These are phyloP conservation scores for Boeremia lycopersici DNA, from an alignment of 2,329 filamentous ascomycete species.

Conservation along the genomic window DNA sequence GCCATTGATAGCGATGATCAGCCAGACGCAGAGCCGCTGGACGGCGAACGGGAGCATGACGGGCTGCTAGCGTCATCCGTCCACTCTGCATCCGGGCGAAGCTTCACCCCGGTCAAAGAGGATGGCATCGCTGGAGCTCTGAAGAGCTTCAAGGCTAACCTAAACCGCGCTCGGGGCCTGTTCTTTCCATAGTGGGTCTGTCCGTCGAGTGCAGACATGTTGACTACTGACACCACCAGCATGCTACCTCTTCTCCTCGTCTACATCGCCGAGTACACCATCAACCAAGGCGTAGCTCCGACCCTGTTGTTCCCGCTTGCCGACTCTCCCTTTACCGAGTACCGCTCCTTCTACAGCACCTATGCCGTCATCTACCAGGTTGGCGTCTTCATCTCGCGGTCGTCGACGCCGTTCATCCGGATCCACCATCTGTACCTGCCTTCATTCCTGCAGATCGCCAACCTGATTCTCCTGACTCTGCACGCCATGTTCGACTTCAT, in stretches of 20 bases:
- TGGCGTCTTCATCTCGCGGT: conserved; percentile 92
- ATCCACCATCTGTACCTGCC: conserved; percentile 82
- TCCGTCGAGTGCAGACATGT: no score
- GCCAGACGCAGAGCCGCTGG: conserved; percentile 27
- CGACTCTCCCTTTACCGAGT: conserved; percentile 77
- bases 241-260: conserved; percentile 93
- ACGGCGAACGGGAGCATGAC: conserved; percentile 35
- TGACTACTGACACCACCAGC: conserved; percentile 44
- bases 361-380: conserved; percentile 95
- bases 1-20: conserved; percentile 53
- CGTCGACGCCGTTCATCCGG: conserved; percentile 84
- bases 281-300: conserved; percentile 92
- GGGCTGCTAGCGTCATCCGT: conserved; percentile 43
- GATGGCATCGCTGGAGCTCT: conserved; percentile 24
- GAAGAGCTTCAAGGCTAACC: conserved; percentile 53
- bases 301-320: conserved; percentile 84
- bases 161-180: conserved; percentile 71
- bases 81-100: conserved; percentile 39
- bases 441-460: conserved; percentile 79
- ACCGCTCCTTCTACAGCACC: conserved; percentile 88
- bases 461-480: conserved; percentile 72
- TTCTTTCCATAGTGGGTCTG: conserved; percentile 70
- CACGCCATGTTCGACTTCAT: conserved; percentile 84
- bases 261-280: conserved; percentile 95
- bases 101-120: conserved; percentile 25